Evolutionary conservation across 164 flowering plant species (phyloP).

Genomic region (Macadamia tetraphylla): DNA sequence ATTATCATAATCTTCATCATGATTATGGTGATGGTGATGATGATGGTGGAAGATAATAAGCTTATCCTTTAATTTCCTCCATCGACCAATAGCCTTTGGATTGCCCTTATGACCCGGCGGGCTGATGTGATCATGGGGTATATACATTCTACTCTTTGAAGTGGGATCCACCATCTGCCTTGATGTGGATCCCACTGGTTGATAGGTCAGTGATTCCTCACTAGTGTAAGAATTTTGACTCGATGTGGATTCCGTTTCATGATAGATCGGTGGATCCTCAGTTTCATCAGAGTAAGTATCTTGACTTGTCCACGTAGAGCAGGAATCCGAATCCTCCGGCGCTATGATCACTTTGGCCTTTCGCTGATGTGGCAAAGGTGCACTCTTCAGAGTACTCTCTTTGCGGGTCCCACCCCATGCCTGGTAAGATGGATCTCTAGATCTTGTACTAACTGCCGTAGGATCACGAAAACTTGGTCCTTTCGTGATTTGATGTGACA

Average conservation of each 20-base stretch:
- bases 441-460: background rate
- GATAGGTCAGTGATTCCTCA: background rate
- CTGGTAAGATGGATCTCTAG: background rate
- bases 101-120: background rate
- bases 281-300: slow-evolving; percentile 9
- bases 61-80: slow-evolving; percentile 45
- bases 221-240: background rate
- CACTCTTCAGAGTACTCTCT: background rate
- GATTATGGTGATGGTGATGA: slow-evolving; percentile 44
- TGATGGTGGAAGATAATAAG: slow-evolving; percentile 59
- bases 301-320: slow-evolving; percentile 24
- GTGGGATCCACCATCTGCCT: background rate
- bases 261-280: background rate
- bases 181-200: background rate
- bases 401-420: background rate
- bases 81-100: slow-evolving; percentile 21
- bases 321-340: slow-evolving; percentile 1
- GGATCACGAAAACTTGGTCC: slow-evolving; percentile 13
- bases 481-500: slow-evolving; percentile 5
- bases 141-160: background rate
- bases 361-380: slow-evolving; percentile 5
- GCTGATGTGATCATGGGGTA: background rate
- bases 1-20: slow-evolving; percentile 6
- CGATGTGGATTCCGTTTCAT: background rate
- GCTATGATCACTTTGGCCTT: slow-evolving; percentile 5